phyloP scores from a whole-genome alignment of 306 rosid genomes.

The Trichosanthes truncata region DNA sequence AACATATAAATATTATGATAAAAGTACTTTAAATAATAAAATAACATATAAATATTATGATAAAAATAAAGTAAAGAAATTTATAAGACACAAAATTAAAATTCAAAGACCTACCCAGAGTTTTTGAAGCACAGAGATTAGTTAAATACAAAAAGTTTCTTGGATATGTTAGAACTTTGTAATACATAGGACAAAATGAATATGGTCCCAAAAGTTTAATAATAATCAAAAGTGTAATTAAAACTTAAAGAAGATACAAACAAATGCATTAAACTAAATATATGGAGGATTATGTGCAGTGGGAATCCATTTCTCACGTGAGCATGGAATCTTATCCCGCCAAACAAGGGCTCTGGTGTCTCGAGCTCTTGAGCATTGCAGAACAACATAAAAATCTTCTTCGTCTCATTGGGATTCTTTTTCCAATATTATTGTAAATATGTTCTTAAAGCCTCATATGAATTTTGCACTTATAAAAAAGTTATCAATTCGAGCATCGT shows the following conservation, averaged over 20 bases:
- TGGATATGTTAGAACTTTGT: no score
- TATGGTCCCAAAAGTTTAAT: not conserved
- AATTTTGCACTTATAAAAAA: not conserved
- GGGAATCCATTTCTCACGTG: not conserved
- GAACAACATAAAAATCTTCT: not conserved
- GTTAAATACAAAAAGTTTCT: no score
- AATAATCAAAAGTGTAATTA: not conserved
- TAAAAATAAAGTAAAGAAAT: no score
- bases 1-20: no score
- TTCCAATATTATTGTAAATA: not conserved
- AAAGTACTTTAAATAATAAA: no score
- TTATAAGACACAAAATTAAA: no score
- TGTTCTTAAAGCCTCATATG: not conserved
- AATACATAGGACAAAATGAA: no score
- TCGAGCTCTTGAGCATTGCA: not conserved
- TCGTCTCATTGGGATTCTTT: not conserved
- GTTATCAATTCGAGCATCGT: no score
- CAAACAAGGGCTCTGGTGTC: constrained; percentile 7
- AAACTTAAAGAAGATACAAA: not conserved
- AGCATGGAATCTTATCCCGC: constrained; percentile 5
- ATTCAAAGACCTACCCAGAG: no score
- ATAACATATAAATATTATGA: no score
- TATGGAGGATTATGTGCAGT: not conserved
- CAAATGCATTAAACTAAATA: not conserved
- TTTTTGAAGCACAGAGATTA: no score